Percentiles rank a stretch among this genome's conserved stretches.
These are phyloP conservation scores for Adansonia rubrostipa DNA, from an alignment of 441 rosid species.

Conservation along the genomic window DNA sequence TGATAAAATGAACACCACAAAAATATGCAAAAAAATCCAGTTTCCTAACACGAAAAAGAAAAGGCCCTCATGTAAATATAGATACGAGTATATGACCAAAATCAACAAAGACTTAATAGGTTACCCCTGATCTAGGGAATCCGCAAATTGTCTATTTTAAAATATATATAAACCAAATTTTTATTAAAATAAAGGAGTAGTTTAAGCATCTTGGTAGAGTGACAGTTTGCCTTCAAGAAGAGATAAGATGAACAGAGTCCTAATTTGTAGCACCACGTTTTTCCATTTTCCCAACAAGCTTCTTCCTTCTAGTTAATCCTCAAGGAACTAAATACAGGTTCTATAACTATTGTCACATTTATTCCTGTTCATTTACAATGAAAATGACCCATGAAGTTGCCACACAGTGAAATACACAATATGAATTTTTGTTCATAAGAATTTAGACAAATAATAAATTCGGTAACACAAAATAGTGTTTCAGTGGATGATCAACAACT, in stretches of 20 bases:
- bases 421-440: neutral
- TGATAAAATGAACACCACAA: slow-evolving; percentile 16
- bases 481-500: neutral
- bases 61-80: neutral
- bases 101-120: slow-evolving; percentile 9
- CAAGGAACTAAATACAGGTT: slow-evolving; percentile 6
- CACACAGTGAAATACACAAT: neutral
- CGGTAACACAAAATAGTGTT: neutral
- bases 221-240: neutral
- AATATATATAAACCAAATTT: neutral
- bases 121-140: neutral
- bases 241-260: neutral
- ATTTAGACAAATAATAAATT: slow-evolving; percentile 13
- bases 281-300: neutral
- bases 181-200: neutral
- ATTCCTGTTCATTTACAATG: neutral
- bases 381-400: neutral
- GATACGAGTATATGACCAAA: neutral
- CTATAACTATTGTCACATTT: neutral
- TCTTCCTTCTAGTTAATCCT: slow-evolving; percentile 10
- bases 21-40: neutral
- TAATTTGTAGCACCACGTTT: neutral
- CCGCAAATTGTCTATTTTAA: slow-evolving; percentile 2
- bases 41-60: neutral
- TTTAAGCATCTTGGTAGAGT: neutral